These are phyloP conservation scores for Ploettnerulaceae sp. DNA, from an alignment of 2,329 filamentous ascomycete genomes.

Conservation along the genomic window DNA sequence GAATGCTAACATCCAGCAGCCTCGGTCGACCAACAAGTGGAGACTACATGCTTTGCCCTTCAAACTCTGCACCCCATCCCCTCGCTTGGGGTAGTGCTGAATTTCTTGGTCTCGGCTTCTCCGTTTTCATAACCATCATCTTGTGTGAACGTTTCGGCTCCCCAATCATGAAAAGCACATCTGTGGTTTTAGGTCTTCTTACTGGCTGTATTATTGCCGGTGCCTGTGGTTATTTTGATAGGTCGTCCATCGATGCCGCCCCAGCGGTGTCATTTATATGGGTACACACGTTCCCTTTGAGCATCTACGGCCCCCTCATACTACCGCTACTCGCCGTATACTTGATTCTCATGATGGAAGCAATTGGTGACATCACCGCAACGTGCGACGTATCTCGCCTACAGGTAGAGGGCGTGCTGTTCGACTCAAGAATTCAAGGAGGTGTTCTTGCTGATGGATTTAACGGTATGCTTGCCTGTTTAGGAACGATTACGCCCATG, in stretches of 20 bases:
- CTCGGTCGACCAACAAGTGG: slow-evolving; percentile 41
- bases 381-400: slow-evolving; percentile 76
- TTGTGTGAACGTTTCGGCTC: slow-evolving; percentile 76
- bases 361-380: slow-evolving; percentile 75
- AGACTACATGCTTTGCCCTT: slow-evolving; percentile 61
- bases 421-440: slow-evolving; percentile 74
- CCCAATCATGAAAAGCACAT: slow-evolving; percentile 74
- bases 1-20: too few species aligned
- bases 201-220: slow-evolving; percentile 75
- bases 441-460: slow-evolving; percentile 74
- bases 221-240: slow-evolving; percentile 73
- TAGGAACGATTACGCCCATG: slow-evolving; percentile 78
- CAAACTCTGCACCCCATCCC: slow-evolving; percentile 62
- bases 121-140: slow-evolving; percentile 74
- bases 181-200: slow-evolving; percentile 70
- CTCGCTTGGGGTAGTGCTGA: slow-evolving; percentile 75
- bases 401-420: slow-evolving; percentile 65
- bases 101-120: slow-evolving; percentile 74
- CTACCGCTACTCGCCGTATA: slow-evolving; percentile 65
- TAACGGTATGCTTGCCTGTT: slow-evolving; percentile 67
- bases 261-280: slow-evolving; percentile 72
- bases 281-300: slow-evolving; percentile 71
- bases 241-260: slow-evolving; percentile 62
- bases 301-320: slow-evolving; percentile 67
- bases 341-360: slow-evolving; percentile 72